Conservation (phyloP, 805 yeast species). For the Yamadazyma tumulicola region DNA sequence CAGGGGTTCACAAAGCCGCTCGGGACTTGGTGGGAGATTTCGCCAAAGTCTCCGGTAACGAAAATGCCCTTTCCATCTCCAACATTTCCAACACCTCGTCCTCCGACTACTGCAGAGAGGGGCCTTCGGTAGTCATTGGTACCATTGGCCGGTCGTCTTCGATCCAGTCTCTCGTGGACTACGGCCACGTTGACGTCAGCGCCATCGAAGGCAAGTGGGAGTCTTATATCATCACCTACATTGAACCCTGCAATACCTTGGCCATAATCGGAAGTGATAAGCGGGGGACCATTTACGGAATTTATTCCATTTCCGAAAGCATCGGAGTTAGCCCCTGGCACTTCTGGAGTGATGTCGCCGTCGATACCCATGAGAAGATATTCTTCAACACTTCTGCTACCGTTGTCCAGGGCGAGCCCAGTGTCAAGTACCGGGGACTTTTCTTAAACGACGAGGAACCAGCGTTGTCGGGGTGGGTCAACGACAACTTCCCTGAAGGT, state of each 20-base stretch:
- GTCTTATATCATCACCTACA: conserved; percentile 10
- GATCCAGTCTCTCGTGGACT: conserved; percentile 8
- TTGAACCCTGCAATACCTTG: conserved; percentile 9
- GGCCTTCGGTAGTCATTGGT: conserved; percentile 14
- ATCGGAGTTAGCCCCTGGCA: conserved; percentile 18
- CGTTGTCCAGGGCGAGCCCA: conserved; percentile 14
- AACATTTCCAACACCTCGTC: conserved; percentile 4
- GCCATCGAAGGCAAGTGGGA: conserved; percentile 16
- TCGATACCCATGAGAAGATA: conserved; percentile 9
- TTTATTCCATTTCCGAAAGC: conserved; percentile 14
- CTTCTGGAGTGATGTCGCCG: conserved; percentile 15
- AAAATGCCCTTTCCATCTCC: conserved; percentile 5
- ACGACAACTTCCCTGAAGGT: conserved; percentile 12
- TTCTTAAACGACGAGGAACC: conserved; percentile 18
- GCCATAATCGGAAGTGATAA: conserved; percentile 18
- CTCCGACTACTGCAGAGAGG: conserved; percentile 1
- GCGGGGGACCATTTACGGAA: conserved; percentile 16
- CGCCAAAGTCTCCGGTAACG: conserved; percentile 10
- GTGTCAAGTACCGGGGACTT: conserved; percentile 15
- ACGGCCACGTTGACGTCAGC: conserved; percentile 8
- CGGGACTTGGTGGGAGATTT: conserved; percentile 13
- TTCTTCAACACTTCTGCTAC: conserved; percentile 7
- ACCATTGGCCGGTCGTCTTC: conserved; percentile 13
- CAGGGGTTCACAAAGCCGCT: conserved; percentile 15
- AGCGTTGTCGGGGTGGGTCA: conserved; percentile 15